Evolutionary conservation across 2,329 filamentous ascomycete genomes (phyloP).

Genomic region (Tolypocladium cylindrosporum): DNA sequence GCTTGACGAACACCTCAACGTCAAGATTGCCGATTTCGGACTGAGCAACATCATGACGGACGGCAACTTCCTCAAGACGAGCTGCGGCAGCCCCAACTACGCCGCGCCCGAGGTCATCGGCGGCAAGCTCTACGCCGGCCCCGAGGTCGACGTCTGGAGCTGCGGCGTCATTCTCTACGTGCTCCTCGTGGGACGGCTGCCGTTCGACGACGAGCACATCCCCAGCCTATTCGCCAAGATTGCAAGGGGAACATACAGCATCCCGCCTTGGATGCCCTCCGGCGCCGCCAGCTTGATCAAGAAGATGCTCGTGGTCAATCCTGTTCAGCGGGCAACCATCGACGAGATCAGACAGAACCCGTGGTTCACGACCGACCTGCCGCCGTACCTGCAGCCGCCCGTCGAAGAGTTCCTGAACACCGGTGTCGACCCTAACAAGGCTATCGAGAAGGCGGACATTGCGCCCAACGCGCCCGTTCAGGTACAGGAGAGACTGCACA

Average conservation of each 20-base stretch:
- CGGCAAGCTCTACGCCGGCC: slow-evolving; percentile 92
- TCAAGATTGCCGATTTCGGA: slow-evolving; percentile 98
- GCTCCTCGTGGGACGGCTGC: slow-evolving; percentile 69
- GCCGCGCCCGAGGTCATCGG: slow-evolving; percentile 96
- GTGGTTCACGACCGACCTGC: slow-evolving; percentile 86
- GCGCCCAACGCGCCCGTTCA: slow-evolving; percentile 68
- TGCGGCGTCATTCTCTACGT: slow-evolving; percentile 87
- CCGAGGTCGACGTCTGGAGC: slow-evolving; percentile 98
- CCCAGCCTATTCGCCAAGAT: slow-evolving; percentile 97
- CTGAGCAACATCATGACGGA: slow-evolving; percentile 99
- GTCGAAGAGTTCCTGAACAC: slow-evolving; percentile 90
- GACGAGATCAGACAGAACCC: slow-evolving; percentile 86
- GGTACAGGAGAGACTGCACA: slow-evolving; percentile 81
- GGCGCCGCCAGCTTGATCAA: slow-evolving; percentile 77
- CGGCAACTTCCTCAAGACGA: slow-evolving; percentile 97
- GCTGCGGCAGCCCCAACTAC: slow-evolving; percentile 96
- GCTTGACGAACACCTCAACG: slow-evolving; percentile 89
- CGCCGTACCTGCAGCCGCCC: slow-evolving; percentile 75
- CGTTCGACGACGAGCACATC: slow-evolving; percentile 98
- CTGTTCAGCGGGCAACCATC: slow-evolving; percentile 87
- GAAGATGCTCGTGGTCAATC: slow-evolving; percentile 91
- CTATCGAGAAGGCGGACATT: slow-evolving; percentile 74
- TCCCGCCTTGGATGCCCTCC: slow-evolving; percentile 81
- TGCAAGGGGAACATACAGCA: slow-evolving; percentile 82
- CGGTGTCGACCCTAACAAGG: slow-evolving; percentile 85